Conservation (phyloP, 495 filamentous ascomycete genomes). For the Sporormia fimetaria region DNA sequence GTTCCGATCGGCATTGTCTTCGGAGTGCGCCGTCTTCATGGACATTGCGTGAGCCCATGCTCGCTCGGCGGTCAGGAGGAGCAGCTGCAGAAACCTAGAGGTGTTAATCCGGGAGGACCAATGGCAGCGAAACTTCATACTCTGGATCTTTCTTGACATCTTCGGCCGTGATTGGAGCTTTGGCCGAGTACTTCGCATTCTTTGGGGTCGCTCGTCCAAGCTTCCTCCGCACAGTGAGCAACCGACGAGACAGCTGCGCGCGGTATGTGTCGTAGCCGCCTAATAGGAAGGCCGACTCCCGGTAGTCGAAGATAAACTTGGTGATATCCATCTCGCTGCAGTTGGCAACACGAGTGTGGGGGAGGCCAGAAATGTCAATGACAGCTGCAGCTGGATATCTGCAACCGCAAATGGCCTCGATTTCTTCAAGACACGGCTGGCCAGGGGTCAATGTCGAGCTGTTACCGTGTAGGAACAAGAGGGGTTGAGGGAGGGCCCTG, state of each 20-base stretch:
- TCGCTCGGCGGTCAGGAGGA: constrained; percentile 77
- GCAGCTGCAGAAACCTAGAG: constrained; percentile 60
- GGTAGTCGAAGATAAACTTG: constrained; percentile 58
- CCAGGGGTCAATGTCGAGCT: neutral
- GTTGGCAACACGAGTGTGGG: neutral
- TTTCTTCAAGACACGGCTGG: too few species aligned
- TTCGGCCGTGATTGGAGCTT: constrained; percentile 63
- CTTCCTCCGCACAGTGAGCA: constrained; percentile 75
- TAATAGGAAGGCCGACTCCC: constrained; percentile 71
- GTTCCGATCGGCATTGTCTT: constrained; percentile 56
- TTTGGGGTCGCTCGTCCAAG: constrained; percentile 70
- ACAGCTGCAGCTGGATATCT: too few species aligned
- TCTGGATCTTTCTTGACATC: constrained; percentile 62
- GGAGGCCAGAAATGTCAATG: too few species aligned
- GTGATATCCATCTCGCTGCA: constrained; percentile 78
- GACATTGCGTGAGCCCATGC: constrained; percentile 96
- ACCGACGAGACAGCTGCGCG: constrained; percentile 62
- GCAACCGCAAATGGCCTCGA: too few species aligned
- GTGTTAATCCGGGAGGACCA: neutral
- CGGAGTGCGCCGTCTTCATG: constrained; percentile 73
- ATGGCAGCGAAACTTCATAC: constrained; percentile 34
- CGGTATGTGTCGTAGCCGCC: constrained; percentile 86
- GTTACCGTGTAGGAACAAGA: too few species aligned
- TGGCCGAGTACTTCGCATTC: constrained; percentile 70
- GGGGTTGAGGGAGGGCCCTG: too few species aligned